Evolutionary conservation across 1,139 yeast genomes (phyloP).

Genomic region (Suhomyces guaymorum): DNA sequence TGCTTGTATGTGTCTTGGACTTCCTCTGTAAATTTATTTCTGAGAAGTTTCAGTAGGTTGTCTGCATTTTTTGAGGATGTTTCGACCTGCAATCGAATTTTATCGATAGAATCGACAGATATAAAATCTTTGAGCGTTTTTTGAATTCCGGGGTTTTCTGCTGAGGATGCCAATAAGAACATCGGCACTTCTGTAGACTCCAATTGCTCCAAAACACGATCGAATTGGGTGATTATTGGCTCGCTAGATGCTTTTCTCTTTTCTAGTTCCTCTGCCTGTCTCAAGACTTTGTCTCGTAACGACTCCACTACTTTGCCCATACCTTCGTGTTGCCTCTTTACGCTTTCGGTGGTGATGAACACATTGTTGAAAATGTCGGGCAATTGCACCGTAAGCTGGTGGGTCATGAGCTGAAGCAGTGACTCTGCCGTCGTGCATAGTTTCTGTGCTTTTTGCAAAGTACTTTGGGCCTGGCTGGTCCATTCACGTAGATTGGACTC

Average conservation of each 20-base stretch:
- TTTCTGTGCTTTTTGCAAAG: constrained; percentile 33
- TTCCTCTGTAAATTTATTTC: constrained; percentile 18
- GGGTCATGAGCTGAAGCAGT: constrained; percentile 27
- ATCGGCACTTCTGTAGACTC: constrained; percentile 14
- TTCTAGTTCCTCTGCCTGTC: constrained; percentile 13
- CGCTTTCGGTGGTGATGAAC: constrained; percentile 19
- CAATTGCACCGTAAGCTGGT: constrained; percentile 23
- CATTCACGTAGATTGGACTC: constrained; percentile 18
- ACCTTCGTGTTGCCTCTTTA: constrained; percentile 21
- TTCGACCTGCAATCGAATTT: constrained; percentile 28
- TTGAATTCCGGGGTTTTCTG: constrained; percentile 4
- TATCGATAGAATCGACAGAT: constrained; percentile 35
- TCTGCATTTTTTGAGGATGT: constrained; percentile 31
- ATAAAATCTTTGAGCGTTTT: constrained; percentile 33
- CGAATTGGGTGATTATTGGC: constrained; percentile 29
- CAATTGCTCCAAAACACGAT: constrained; percentile 25
- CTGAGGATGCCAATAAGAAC: neutral
- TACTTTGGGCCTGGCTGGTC: constrained; percentile 32
- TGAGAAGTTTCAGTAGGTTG: constrained; percentile 25
- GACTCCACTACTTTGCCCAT: constrained; percentile 18
- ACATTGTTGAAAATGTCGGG: constrained; percentile 28
- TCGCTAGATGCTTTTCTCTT: constrained; percentile 19
- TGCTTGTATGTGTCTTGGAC: constrained; percentile 19
- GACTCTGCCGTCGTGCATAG: constrained; percentile 37
- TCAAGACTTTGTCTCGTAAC: constrained; percentile 14